Evolutionary conservation across 805 yeast genomes (phyloP), one percentile per base, ranked within the genome.

Genomic region (Starmerella kuoi): DNA sequence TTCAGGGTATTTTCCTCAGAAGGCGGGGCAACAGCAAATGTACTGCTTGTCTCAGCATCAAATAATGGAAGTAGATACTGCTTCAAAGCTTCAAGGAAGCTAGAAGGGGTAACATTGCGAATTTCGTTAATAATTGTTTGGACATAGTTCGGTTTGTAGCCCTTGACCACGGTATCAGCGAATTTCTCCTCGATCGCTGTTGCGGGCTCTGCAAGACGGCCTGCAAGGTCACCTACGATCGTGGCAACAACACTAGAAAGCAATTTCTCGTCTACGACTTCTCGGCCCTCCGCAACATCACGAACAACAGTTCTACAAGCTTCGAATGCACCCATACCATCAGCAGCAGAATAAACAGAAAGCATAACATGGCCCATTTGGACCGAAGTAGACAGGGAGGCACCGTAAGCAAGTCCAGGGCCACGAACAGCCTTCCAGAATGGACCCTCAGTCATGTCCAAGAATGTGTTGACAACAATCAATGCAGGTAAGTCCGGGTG

Each of bases 351-450:
- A 54, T 83, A 82, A 17, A 88, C 70, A 35, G 68, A 69, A 54
- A 78, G 83, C 4, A 69, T 67, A 48, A 88, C 60, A 40, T 69
- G 73, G 3, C 93, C 88, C 31, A 73, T 63, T 51, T 85, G 46
- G 6, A 47, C 95, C 11, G 73, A 56, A 47, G 34, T 67, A 56
- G 43, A 21, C 51, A 84, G 67, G 41, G 65, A 67, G 1, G 88
- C 91, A 30, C 95, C 96, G 59, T 91, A 91, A 0, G 96, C 96
- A 33, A 83, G 65, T 2, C 98, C 98, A 1, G 86, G 72, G 31
- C 98, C 98, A 62, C 98, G 74, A 26, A 91, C 82, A 42, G 93
- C 95, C 54, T 84, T 73, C 96, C 97, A 88, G 49, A 88, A 79
- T 27, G 97, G 98, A 2, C 98, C 98, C 60, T 91, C 98, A 17